Percentiles rank a stretch among this genome's conserved stretches.
These are phyloP conservation scores for Miscanthus lutarioriparius DNA, from an alignment of 176 grass and related monocot genomes.

Conservation along the genomic window DNA sequence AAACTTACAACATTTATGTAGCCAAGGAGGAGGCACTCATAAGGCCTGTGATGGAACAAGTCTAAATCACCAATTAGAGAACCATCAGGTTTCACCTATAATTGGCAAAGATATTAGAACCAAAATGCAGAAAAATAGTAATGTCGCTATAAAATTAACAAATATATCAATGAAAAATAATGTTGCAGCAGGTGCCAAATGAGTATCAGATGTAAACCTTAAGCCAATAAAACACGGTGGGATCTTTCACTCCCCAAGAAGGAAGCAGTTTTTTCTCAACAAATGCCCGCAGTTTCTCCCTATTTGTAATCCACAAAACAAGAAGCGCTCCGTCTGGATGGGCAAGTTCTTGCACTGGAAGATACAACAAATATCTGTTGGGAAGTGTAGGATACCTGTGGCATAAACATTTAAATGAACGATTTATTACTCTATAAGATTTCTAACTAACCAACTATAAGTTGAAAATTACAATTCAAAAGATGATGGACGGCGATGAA, in stretches of 20 bases:
- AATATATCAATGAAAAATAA: neutral
- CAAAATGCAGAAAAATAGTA: neutral
- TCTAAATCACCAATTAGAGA: constrained; percentile 80
- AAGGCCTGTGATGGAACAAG: constrained; percentile 96
- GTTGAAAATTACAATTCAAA: neutral
- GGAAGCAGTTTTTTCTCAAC: constrained; percentile 79
- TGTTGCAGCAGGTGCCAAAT: neutral
- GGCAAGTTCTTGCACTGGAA: constrained; percentile 93
- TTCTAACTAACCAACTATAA: neutral
- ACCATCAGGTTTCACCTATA: constrained; percentile 75
- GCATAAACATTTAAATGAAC: constrained; percentile 4
- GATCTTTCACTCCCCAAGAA: constrained; percentile 74
- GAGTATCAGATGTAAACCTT: constrained; percentile 56
- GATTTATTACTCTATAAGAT: constrained; percentile 11
- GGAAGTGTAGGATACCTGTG: constrained; percentile 89
- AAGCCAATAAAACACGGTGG: constrained; percentile 74
- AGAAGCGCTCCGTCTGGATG: constrained; percentile 79
- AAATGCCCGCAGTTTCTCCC: constrained; percentile 73
- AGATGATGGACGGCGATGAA: neutral
- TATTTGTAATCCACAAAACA: constrained; percentile 89
- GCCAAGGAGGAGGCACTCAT: constrained; percentile 88
- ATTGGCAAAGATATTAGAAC: constrained; percentile 28
- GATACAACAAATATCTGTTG: constrained; percentile 76
- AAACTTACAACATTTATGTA: constrained; percentile 73
- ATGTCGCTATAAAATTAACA: neutral